Evolutionary conservation across 2,329 filamentous ascomycete species (phyloP), one percentile per base, ranked within the genome.

Genomic region (Sporothrix luriei): DNA sequence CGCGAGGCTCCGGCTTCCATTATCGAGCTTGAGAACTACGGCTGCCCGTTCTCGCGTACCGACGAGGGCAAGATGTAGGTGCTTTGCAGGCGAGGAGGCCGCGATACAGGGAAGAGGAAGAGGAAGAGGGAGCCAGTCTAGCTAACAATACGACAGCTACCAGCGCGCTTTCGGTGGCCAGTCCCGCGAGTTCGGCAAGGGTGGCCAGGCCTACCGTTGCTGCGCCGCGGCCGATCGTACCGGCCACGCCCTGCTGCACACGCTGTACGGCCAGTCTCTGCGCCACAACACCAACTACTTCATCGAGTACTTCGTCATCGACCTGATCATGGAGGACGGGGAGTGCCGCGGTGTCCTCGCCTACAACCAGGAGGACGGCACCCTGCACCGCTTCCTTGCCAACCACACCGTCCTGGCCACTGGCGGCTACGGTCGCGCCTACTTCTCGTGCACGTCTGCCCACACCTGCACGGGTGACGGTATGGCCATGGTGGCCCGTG

Each of bases 201-300:
- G 94, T 81, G 95, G 95, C 70, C 95, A 99, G 84, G 95, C 95
- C 75, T 98, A 98, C 87, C 88, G 95, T 83, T 96, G 93, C 87
- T 96, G 93, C 80, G 94, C 94, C 80, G 95, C 94, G 72, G 95
- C 94, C 75, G 95, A 99, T 81, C 88, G 94, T 86, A 98, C 95
- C 73, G 95, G 95, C 74, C 95, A 99, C 83, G 95, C 95, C 77
- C 91, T 99, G 75, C 89, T 99, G 67, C 95, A 99, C 87, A 99
- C 95, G 33, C 91, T 99, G 74, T 99, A 98, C 83, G 95, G 95
- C 77, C 94, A 97, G 84, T 97, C 94, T 68, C 88, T 98, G 72
- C 87, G 92, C 79, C 93, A 98, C 87, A 97, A 97, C 87, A 97
- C 94, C 78, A 97, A 97, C 86, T 99, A 97, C 87, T 98, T 99